Conservation (phyloP, 2,329 filamentous ascomycete genomes). For the Alternaria triticina region DNA sequence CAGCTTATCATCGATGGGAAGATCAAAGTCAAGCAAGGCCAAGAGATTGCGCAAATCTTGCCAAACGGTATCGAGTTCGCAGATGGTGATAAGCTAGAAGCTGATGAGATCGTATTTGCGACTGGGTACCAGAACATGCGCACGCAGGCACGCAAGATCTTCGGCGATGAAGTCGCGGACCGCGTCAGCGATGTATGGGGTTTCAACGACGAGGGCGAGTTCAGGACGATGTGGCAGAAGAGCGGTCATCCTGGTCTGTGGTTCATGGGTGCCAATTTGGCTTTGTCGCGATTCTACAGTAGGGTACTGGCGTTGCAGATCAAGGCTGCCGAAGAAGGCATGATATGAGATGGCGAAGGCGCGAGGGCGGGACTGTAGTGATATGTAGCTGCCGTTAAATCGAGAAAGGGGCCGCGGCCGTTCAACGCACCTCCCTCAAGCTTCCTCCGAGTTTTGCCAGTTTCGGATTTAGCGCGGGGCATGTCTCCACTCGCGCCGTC, state of each 20-base stretch:
- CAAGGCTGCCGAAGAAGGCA: conserved; percentile 48
- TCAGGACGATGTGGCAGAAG: conserved; percentile 51
- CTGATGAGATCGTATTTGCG: conserved; percentile 56
- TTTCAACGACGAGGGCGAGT: conserved; percentile 56
- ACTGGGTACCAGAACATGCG: conserved; percentile 57
- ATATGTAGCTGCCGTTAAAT: not conserved
- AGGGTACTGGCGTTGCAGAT: conserved; percentile 56
- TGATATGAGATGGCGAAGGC: not conserved
- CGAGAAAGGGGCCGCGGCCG: not conserved
- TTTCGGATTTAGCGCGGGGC: conserved; percentile 13
- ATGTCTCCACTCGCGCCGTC: conserved; percentile 3
- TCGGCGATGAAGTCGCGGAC: conserved; percentile 51
- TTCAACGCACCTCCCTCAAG: not conserved
- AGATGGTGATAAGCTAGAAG: conserved; percentile 52
- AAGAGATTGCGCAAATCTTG: conserved; percentile 46
- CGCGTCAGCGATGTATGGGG: conserved; percentile 55
- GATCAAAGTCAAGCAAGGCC: conserved; percentile 54
- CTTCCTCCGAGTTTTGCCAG: conserved; percentile 2
- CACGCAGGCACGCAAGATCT: conserved; percentile 45
- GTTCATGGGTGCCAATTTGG: conserved; percentile 54
- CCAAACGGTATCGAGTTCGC: conserved; percentile 52
- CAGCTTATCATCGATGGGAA: conserved; percentile 52
- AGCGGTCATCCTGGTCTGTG: conserved; percentile 49
- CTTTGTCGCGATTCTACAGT: conserved; percentile 56
- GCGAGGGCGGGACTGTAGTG: conserved; percentile 4